phyloP scores from a whole-genome alignment of 2,329 filamentous ascomycete species.

The Exophiala sp. region DNA sequence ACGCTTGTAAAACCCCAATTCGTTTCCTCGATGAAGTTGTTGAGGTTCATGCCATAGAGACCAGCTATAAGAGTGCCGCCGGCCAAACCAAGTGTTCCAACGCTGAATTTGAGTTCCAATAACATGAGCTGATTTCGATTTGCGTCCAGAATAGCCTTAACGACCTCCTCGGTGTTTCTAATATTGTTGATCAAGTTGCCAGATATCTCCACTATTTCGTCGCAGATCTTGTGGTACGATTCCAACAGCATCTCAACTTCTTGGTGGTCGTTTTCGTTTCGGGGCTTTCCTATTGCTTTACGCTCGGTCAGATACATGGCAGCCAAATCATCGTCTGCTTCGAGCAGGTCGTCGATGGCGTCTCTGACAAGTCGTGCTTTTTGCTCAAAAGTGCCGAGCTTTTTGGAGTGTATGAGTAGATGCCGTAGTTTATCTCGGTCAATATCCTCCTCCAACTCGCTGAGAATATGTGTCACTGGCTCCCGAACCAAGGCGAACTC shows the following conservation, averaged over 20 bases:
- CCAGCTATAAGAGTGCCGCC: constrained; percentile 93
- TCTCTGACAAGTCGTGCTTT: constrained; percentile 92
- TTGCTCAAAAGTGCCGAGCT: constrained; percentile 94
- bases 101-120: constrained; percentile 91
- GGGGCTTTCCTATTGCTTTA: constrained; percentile 60
- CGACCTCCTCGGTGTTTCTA: constrained; percentile 95
- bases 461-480: constrained; percentile 81
- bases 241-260: constrained; percentile 96
- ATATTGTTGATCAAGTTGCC: constrained; percentile 92
- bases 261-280: constrained; percentile 82
- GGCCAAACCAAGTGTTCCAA: constrained; percentile 89
- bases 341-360: constrained; percentile 89
- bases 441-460: constrained; percentile 93
- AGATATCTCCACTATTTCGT: constrained; percentile 95
- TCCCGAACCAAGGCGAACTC: constrained; percentile 94
- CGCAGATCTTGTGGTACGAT: constrained; percentile 95
- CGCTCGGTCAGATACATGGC: constrained; percentile 96
- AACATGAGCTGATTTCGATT: constrained; percentile 99
- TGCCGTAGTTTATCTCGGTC: constrained; percentile 89
- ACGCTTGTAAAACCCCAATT: constrained; percentile 79
- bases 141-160: constrained; percentile 94
- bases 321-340: constrained; percentile 91
- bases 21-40: constrained; percentile 96
- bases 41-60: constrained; percentile 99
- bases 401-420: constrained; percentile 90